Base-by-base conservation (phyloP, 495 filamentous ascomycete species). In the Rhizodiscina lignyota region DNA sequence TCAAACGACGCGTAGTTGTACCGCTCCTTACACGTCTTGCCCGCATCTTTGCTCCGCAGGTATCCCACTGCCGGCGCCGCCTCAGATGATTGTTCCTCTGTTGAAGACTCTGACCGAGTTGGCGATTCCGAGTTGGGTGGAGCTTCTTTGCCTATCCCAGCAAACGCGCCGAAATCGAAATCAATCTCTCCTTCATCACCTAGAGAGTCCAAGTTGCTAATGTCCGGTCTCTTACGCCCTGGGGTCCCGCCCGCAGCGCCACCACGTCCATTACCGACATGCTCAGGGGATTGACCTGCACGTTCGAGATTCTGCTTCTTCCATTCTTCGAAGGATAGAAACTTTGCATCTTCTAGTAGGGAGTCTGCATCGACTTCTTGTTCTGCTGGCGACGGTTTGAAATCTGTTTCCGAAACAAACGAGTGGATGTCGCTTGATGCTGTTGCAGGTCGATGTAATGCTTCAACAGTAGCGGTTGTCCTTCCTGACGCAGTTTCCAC, bases 311-410 rank as follows among this genome's bases (percentile, higher is more conserved):
- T 94, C 62, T 86, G 81, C 48, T 80, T 82, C 59, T 91, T 94
- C 89, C 89, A 97, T 44, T 96, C 87, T 49, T 94, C 89, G 47
- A 97, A 97, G 0, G 89, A 94, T 34, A 97, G 77, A 50, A 97
- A 96, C 21, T 83, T 76, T 20, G 74, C 76, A 24, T 79, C 78
- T 45, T 86, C 79, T 5, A 94, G 67, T 13, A 79, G 72, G 0
- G 76, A 80, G 19, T 80, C 74, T 10, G 60, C 54, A 26, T 83
- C 77, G 19, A 55, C 42, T 18, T 76, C 30, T 34, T 43, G 21
- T 18, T 35, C 41, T 5, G 38, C 10, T 6, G 31, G 30, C 12
- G 38, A 16, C 4, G 24, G 35, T 5, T 32, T 35, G 15, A 31
- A 47, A 13, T 36, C 21, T 21, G 41, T 40, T n/a, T 44, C 30